Base-by-base conservation (phyloP, 208 protist species). In the Crithidia sp. region DNA sequence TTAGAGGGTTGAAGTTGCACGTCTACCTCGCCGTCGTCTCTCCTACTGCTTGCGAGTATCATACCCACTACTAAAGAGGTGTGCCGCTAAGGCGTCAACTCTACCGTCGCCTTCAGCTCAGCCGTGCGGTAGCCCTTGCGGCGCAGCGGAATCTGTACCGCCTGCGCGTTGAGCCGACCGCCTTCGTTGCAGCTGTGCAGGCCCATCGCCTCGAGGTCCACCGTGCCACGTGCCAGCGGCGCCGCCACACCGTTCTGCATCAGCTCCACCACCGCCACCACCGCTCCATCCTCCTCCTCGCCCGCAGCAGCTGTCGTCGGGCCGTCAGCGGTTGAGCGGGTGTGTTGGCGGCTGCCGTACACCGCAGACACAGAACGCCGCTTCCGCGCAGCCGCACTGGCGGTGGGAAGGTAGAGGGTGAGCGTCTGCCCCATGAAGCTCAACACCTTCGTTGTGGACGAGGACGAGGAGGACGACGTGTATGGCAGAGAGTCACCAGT, bases 51-150 rank as follows among this genome's bases (percentile, higher is more conserved):
- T 49, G 45, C 45, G 28, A 28, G 28, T 28, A 28, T 28, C 28
- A 28, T 28, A 28, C 28, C 28, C 28, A 2, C 28, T 0, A 0
- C 28, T 1, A 28, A 28, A 28, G 28, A 28, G 28, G 28, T 28
- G 28, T 1, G 1, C 28, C 28, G 45, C 14, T 55, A 62, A 0
- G 19, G 40, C 2, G 67, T 64, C 55, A 78, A 10, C 66, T 78
- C 74, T 28, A 78, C 3, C 41, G 67, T 68, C 0, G 39, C 43
- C 52, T 60, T 73, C 52, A 78, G 52, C 60, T 67, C 58, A 28
- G 66, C 74, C 16, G 59, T 66, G 47, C 74, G 74, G 52, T 78
- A 78, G 13, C 74, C 66, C 36, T 68, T 71, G 52, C 74, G 74
- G 44, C 50, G 54, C 44, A 78, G 66, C 37, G 58, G 19, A 16